Conservation (phyloP, 306 rosid species). For the Acacia confusa region DNA sequence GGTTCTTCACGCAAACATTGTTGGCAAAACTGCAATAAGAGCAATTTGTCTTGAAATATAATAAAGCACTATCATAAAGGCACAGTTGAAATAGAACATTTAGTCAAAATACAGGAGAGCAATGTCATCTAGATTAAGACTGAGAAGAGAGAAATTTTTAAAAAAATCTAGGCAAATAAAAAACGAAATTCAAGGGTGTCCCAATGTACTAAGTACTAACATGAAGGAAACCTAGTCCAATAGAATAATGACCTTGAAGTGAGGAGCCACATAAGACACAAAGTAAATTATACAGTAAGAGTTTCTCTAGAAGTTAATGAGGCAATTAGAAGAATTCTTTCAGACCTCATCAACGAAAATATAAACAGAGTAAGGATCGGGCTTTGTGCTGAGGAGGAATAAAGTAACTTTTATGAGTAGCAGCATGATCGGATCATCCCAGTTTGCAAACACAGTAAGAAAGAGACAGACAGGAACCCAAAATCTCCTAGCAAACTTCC, state of each 20-base stretch:
- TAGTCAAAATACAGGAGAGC: conserved; percentile 3
- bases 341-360: conserved; percentile 65
- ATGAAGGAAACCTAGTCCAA: conserved; percentile 15
- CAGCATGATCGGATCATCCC: conserved; percentile 46
- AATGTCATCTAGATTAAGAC: background rate
- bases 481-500: conserved; percentile 52
- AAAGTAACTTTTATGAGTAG: conserved; percentile 32
- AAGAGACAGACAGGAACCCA: conserved; percentile 67
- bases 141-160: background rate
- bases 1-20: conserved; percentile 41
- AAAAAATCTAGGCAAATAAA: background rate
- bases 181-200: background rate
- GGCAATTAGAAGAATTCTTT: conserved; percentile 22
- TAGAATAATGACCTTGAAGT: background rate
- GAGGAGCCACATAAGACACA: background rate
- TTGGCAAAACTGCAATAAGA: conserved; percentile 60
- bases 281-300: background rate
- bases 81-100: background rate
- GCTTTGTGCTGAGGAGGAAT: conserved; percentile 71
- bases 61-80: conserved; percentile 20
- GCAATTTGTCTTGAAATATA: conserved; percentile 28
- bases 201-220: conserved; percentile 4
- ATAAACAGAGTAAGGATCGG: conserved; percentile 78
- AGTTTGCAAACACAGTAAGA: conserved; percentile 53
- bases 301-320: background rate